phyloP scores from a whole-genome alignment of 2,329 filamentous ascomycete genomes.

The Colletotrichum plurivorum region DNA sequence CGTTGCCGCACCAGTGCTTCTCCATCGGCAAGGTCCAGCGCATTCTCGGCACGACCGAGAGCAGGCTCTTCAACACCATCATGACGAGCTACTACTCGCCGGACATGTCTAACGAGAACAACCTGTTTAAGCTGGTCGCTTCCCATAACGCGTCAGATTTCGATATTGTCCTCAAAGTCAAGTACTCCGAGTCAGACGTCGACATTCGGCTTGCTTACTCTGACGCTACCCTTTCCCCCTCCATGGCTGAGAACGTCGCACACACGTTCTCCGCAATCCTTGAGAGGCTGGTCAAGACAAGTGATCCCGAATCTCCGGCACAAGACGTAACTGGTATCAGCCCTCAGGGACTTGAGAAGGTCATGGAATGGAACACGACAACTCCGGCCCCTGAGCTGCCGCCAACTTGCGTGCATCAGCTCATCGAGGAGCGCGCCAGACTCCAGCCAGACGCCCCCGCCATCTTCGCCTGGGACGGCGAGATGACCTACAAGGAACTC shows the following conservation, averaged over 20 bases:
- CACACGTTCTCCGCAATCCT: constrained; percentile 27
- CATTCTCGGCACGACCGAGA: constrained; percentile 10
- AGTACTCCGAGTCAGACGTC: constrained; percentile 20
- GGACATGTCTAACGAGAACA: neutral
- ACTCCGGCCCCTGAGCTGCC: neutral
- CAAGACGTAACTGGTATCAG: neutral
- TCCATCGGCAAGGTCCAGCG: constrained; percentile 37
- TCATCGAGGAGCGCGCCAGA: constrained; percentile 39
- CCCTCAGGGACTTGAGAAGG: neutral
- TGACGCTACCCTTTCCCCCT: neutral
- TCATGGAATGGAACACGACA: neutral
- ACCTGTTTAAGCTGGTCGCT: constrained; percentile 11
- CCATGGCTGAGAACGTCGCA: constrained; percentile 18
- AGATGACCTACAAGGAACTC: constrained; percentile 34
- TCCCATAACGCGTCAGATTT: constrained; percentile 29
- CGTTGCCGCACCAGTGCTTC: constrained; percentile 31
- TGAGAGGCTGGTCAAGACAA: neutral
- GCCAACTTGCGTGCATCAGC: constrained; percentile 39
- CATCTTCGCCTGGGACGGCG: constrained; percentile 40
- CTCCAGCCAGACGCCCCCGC: constrained; percentile 39
- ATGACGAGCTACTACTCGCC: constrained; percentile 30
- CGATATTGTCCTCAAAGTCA: constrained; percentile 25
- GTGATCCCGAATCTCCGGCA: neutral
- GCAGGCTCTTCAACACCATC: constrained; percentile 40
- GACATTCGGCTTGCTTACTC: constrained; percentile 16